Evolutionary conservation across 768 basidiomycete species (phyloP).

Genomic region (Cyclocybe cylindracea): DNA sequence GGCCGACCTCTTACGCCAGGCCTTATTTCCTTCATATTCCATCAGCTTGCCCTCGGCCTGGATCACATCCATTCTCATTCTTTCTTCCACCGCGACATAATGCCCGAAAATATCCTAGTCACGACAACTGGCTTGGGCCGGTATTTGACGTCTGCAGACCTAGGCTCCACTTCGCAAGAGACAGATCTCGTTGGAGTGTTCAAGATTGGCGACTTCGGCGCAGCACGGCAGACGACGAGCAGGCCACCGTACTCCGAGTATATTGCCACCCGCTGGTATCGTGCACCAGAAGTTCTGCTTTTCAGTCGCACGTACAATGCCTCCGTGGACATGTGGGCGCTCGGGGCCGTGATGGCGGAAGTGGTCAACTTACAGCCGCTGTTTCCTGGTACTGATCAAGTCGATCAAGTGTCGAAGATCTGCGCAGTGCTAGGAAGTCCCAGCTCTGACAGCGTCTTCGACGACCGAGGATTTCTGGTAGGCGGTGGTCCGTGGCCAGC

Average conservation of each 20-base stretch:
- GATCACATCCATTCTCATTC: slow-evolving; percentile 85
- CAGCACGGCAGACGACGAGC: slow-evolving; percentile 79
- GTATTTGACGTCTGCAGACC: slow-evolving; percentile 66
- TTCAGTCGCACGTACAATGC: slow-evolving; percentile 83
- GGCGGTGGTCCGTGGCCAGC: slow-evolving; percentile 86
- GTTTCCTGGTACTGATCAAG: slow-evolving; percentile 87
- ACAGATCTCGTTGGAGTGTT: slow-evolving; percentile 90
- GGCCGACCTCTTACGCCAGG: slow-evolving; percentile 89
- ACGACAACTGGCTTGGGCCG: slow-evolving; percentile 92
- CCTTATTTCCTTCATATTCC: slow-evolving; percentile 87
- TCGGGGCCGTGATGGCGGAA: slow-evolving; percentile 94
- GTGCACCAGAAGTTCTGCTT: slow-evolving; percentile 91
- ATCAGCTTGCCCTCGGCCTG: slow-evolving; percentile 82
- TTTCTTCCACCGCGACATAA: slow-evolving; percentile 97
- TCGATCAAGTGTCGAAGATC: slow-evolving; percentile 85
- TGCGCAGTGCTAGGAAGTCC: slow-evolving; percentile 88
- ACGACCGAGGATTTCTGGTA: slow-evolving; percentile 57
- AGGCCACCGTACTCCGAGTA: slow-evolving; percentile 95
- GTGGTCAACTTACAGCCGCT: slow-evolving; percentile 86
- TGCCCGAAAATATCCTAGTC: slow-evolving; percentile 95
- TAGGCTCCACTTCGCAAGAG: slow-evolving; percentile 54
- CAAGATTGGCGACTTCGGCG: slow-evolving; percentile 94
- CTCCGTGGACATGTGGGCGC: slow-evolving; percentile 97
- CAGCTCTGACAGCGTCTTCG: slow-evolving; percentile 68
- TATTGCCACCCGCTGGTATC: slow-evolving; percentile 94